Evolutionary conservation across 768 basidiomycete genomes (phyloP).

Genomic region (Tricholoma hemisulphureum): DNA sequence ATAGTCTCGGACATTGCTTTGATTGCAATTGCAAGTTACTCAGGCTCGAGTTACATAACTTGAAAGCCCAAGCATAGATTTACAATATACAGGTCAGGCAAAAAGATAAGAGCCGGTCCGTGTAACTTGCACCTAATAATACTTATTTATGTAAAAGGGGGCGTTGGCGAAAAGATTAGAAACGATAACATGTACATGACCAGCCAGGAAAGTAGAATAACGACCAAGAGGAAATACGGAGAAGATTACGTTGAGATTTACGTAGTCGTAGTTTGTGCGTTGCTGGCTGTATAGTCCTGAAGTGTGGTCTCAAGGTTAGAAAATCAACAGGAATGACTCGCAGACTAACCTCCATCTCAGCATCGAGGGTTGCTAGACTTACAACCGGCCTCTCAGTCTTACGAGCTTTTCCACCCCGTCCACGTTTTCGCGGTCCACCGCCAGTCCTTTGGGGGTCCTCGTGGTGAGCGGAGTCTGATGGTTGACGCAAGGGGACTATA

Average conservation of each 20-base stretch:
- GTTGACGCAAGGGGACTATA: neutral
- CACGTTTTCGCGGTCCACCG: conserved; percentile 42
- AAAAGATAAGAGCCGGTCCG: neutral
- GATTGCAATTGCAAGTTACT: too few species aligned
- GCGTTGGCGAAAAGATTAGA: neutral
- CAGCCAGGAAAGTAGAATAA: conserved; percentile 13
- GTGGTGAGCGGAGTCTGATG: neutral
- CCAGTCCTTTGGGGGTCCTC: conserved; percentile 27
- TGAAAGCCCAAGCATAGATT: too few species aligned
- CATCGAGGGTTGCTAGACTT: conserved; percentile 90
- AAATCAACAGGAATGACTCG: neutral
- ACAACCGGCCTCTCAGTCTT: conserved; percentile 68
- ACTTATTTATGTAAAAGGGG: neutral
- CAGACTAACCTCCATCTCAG: conserved; percentile 88
- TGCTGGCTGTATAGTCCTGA: conserved; percentile 72
- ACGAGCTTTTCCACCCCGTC: conserved; percentile 38
- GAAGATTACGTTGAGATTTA: conserved; percentile 10
- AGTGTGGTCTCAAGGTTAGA: conserved; percentile 2
- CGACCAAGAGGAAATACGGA: conserved; percentile 6
- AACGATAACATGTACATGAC: neutral
- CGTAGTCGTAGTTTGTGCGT: conserved; percentile 44
- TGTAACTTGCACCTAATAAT: too few species aligned
- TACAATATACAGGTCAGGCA: too few species aligned
- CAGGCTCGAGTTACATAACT: too few species aligned
- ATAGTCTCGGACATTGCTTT: too few species aligned